phyloP scores from a whole-genome alignment of 441 rosid genomes.

The Eruca vesicaria region DNA sequence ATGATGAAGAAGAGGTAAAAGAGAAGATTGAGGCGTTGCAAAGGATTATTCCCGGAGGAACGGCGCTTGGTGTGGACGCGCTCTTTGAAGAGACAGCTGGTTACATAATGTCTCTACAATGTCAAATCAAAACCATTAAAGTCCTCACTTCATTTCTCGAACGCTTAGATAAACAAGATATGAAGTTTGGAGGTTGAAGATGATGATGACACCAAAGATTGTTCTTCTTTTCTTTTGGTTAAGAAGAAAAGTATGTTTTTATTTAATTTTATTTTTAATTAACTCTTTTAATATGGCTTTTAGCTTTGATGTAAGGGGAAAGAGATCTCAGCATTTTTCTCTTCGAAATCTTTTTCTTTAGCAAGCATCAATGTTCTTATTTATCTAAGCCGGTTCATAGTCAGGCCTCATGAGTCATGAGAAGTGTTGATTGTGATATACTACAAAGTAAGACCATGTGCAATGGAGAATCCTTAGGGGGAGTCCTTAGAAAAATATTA shows the following conservation, averaged over 20 bases:
- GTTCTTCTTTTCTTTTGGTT: background rate
- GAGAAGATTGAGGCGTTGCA: slow-evolving; percentile 58
- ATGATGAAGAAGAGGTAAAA: slow-evolving; percentile 37
- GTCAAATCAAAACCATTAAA: slow-evolving; percentile 58
- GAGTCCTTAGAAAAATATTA: too few relatives aligned
- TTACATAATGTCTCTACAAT: slow-evolving; percentile 55
- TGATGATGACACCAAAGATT: slow-evolving; percentile 15
- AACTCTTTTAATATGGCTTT: background rate
- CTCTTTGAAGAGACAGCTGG: slow-evolving; percentile 65
- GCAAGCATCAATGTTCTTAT: background rate
- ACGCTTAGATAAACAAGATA: slow-evolving; percentile 45
- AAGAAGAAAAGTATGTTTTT: background rate
- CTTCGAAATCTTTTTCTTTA: slow-evolving; percentile 28
- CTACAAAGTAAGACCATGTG: background rate
- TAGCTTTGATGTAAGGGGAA: slow-evolving; percentile 25
- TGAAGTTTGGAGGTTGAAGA: slow-evolving; percentile 50
- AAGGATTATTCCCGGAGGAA: slow-evolving; percentile 69
- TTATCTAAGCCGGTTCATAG: background rate
- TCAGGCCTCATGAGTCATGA: background rate
- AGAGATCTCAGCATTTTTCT: slow-evolving; percentile 28
- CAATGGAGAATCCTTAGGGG: too few relatives aligned
- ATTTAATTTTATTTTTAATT: background rate
- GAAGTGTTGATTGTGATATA: background rate
- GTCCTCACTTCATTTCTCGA: slow-evolving; percentile 46
- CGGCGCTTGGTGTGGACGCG: slow-evolving; percentile 48